phyloP scores from a whole-genome alignment of 2,329 filamentous ascomycete genomes.

The Claviceps quebecensis region DNA sequence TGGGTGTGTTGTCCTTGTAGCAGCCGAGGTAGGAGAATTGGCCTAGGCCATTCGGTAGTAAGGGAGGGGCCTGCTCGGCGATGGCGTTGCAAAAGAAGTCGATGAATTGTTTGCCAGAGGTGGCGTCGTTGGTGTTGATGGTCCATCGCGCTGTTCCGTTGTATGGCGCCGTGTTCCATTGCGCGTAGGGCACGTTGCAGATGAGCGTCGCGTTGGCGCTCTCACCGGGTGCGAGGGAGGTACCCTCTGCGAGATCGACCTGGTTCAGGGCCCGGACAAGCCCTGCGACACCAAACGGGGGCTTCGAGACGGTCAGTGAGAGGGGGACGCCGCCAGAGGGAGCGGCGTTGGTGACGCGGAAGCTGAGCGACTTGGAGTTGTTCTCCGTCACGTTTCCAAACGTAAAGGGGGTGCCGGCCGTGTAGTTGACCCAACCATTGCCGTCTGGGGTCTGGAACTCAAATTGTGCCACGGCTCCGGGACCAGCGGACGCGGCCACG shows the following conservation, averaged over 20 bases:
- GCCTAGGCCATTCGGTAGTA: conserved; percentile 28
- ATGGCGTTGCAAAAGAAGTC: conserved; percentile 38
- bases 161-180: conserved; percentile 41
- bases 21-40: conserved; percentile 41
- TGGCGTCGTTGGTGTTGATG: conserved; percentile 41
- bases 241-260: conserved; percentile 44
- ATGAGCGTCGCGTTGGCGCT: conserved; percentile 37
- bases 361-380: conserved; percentile 28
- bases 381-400: conserved; percentile 44
- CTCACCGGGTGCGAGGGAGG: conserved; percentile 31
- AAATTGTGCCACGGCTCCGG: conserved; percentile 32
- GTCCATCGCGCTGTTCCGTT: conserved; percentile 36
- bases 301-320: conserved; percentile 45
- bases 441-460: conserved; percentile 42
- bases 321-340: conserved; percentile 29
- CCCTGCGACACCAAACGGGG: conserved; percentile 40
- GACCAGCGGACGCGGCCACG: conserved; percentile 34
- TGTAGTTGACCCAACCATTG: conserved; percentile 34
- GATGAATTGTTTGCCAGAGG: conserved; percentile 36
- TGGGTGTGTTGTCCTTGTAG: conserved; percentile 41
- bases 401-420: conserved; percentile 28
- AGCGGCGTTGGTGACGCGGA: conserved; percentile 40
- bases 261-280: conserved; percentile 40
- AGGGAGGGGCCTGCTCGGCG: conserved; percentile 36
- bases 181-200: conserved; percentile 41